Percentiles rank a stretch among this genome's conserved stretches.
phyloP scores from a whole-genome alignment of 441 rosid genomes.

The Rhodomyrtus psidioides region DNA sequence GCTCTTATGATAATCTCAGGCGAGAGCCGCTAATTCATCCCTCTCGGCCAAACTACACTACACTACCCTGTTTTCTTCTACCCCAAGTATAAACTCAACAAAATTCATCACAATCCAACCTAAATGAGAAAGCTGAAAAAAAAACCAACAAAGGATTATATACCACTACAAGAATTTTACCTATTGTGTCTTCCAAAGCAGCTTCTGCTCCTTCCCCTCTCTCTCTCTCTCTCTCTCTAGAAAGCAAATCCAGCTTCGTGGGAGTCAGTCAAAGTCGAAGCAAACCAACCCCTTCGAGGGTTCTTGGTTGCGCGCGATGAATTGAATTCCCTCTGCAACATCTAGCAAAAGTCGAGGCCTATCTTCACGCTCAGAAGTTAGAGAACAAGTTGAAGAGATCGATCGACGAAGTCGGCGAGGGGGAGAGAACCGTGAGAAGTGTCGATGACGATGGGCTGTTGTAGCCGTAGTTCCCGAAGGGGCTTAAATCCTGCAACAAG shows the following conservation, averaged over 20 bases:
- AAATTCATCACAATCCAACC: background rate
- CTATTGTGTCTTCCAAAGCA: background rate
- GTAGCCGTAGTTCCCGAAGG: background rate
- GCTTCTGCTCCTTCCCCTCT: background rate
- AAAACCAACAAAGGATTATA: background rate
- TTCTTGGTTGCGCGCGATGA: background rate
- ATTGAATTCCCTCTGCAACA: background rate
- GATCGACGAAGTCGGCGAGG: background rate
- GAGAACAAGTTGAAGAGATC: background rate
- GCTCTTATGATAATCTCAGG: background rate
- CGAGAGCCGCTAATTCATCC: background rate
- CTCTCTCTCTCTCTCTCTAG: background rate
- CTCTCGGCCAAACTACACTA: background rate
- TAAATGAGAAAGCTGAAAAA: background rate
- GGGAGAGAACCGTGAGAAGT: background rate
- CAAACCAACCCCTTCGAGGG: background rate
- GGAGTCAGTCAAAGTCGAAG: background rate
- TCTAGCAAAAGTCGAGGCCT: background rate
- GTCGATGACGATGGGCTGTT: background rate
- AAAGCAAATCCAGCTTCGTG: background rate
- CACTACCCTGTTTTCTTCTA: background rate
- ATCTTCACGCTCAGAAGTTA: background rate
- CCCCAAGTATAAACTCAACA: background rate
- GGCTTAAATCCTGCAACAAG: conserved; percentile 14
- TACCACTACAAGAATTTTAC: background rate